Evolutionary conservation across 2,329 filamentous ascomycete genomes (phyloP).

Genomic region (Monosporascus cannonballus): DNA sequence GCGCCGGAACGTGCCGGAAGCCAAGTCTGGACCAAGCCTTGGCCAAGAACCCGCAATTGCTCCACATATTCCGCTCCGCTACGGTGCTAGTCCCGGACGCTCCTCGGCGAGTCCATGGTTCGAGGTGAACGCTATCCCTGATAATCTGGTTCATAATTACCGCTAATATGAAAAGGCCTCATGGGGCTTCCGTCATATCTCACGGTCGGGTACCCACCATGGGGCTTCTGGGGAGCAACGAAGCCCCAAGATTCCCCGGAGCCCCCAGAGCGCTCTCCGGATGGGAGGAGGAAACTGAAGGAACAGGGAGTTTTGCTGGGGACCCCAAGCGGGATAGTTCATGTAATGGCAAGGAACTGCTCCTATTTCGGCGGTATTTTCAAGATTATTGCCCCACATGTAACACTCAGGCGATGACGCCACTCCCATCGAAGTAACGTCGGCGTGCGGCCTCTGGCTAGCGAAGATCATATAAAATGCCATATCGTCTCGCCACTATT

Average conservation of each 20-base stretch:
- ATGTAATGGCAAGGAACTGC: conserved; percentile 4
- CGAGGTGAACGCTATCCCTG: neutral
- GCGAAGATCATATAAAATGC: neutral
- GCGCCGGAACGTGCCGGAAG: neutral
- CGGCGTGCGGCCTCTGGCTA: neutral
- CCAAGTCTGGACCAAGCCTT: neutral
- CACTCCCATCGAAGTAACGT: conserved; percentile 3
- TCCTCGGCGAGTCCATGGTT: neutral
- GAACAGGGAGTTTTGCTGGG: conserved; percentile 6
- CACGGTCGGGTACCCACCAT: neutral
- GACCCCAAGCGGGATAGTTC: conserved; percentile 1
- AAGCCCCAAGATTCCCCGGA: neutral
- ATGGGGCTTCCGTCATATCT: neutral
- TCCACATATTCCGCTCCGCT: neutral
- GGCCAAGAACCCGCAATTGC: neutral
- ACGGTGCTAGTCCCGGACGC: neutral
- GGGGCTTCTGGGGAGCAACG: neutral
- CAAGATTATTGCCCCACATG: neutral
- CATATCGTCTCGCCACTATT: neutral
- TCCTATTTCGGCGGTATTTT: conserved; percentile 10
- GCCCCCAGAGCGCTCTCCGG: neutral
- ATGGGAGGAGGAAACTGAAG: neutral
- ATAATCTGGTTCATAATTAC: neutral
- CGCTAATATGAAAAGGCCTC: neutral
- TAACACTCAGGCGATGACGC: neutral